Percentiles rank a stretch among this genome's conserved stretches.
These are phyloP conservation scores for Trichophyton benhamiae DNA, from an alignment of 2,329 filamentous ascomycete species.

Conservation along the genomic window DNA sequence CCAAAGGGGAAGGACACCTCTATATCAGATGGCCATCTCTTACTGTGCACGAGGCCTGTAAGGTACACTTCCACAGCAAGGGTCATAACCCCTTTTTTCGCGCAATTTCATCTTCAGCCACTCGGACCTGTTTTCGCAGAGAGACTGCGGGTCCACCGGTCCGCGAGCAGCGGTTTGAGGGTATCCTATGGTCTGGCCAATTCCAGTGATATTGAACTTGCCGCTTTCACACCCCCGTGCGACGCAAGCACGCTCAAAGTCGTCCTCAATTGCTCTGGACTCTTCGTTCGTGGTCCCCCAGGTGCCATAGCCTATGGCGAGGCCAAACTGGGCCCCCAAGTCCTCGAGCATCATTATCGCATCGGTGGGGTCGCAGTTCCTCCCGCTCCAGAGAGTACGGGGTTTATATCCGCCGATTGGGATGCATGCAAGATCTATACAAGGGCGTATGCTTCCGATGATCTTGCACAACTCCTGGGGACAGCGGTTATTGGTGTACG, in stretches of 20 bases:
- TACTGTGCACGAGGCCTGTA: too few relatives aligned
- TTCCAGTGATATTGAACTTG: background rate
- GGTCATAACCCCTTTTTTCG: background rate
- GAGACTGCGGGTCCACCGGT: background rate
- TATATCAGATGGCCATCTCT: background rate
- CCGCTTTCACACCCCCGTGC: background rate
- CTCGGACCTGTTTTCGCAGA: background rate
- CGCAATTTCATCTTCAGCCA: background rate
- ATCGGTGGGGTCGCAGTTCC: conserved; percentile 81
- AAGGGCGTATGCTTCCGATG: conserved; percentile 66
- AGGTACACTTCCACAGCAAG: too few relatives aligned
- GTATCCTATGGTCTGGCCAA: background rate
- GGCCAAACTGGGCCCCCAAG: conserved; percentile 60
- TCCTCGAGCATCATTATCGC: conserved; percentile 81
- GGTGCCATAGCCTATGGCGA: conserved; percentile 86
- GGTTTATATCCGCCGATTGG: conserved; percentile 78
- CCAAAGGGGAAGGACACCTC: background rate
- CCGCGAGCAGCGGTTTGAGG: too few relatives aligned
- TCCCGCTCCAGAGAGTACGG: conserved; percentile 55
- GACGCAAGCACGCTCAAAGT: background rate
- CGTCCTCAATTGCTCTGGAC: conserved; percentile 31
- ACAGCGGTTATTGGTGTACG: conserved; percentile 39
- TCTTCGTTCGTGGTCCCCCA: conserved; percentile 82
- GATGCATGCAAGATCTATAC: conserved; percentile 83
- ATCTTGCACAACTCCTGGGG: conserved; percentile 70